Evolutionary conservation across 352 stramenopile species (phyloP).

Genomic region (Globisporangium spinosum): DNA sequence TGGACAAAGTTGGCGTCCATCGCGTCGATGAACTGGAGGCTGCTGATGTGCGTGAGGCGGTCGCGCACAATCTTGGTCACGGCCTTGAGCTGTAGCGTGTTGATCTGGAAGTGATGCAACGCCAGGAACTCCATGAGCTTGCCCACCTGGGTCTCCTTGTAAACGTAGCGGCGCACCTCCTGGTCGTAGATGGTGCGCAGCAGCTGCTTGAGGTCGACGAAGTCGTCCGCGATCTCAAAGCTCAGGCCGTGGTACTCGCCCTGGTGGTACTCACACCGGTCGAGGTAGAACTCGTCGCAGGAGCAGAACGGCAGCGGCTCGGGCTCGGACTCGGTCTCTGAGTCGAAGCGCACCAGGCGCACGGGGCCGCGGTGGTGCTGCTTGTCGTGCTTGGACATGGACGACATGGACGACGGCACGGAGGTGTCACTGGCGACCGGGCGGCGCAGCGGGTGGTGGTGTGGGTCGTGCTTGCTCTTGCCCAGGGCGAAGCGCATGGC

Average conservation of each 20-base stretch:
- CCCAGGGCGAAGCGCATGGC: constrained; percentile 19
- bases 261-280: constrained; percentile 44
- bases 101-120: constrained; percentile 43
- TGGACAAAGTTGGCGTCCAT: constrained; percentile 41
- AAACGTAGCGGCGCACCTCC: constrained; percentile 47
- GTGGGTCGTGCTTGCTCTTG: constrained; percentile 14
- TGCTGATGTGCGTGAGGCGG: constrained; percentile 39
- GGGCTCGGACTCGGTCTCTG: constrained; percentile 48
- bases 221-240: constrained; percentile 49
- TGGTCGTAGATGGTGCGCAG: constrained; percentile 44
- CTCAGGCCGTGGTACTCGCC: constrained; percentile 47
- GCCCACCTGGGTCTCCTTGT: constrained; percentile 46
- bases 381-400: constrained; percentile 2
- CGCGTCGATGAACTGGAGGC: constrained; percentile 43
- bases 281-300: constrained; percentile 43
- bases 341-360: constrained; percentile 20
- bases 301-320: constrained; percentile 47
- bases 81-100: constrained; percentile 39
- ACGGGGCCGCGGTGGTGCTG: background rate
- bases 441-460: constrained; percentile 4
- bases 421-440: constrained; percentile 6
- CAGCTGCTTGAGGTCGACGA: constrained; percentile 45
- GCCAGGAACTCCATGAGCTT: constrained; percentile 59
- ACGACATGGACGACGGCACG: background rate
- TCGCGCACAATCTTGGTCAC: constrained; percentile 37